Evolutionary conservation across 805 yeast species (phyloP).

Genomic region (Nakazawaea holstii): DNA sequence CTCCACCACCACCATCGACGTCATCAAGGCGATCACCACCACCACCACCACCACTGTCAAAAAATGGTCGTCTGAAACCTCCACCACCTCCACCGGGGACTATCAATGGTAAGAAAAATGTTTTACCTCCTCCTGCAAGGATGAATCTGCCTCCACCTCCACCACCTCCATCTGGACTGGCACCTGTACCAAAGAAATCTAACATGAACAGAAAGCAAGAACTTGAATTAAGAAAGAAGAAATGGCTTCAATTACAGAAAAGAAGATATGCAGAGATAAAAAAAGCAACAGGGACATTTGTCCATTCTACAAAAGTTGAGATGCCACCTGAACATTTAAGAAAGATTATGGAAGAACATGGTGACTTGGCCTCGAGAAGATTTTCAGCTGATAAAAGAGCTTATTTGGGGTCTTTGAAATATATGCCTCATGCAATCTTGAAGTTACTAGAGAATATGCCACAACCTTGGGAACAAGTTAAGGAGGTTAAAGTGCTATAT

Average conservation of each 20-base stretch:
- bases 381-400: conserved; percentile 83
- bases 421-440: conserved; percentile 91
- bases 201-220: conserved; percentile 13
- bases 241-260: conserved; percentile 65
- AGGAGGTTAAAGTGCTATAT: conserved; percentile 83
- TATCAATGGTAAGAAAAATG: conserved; percentile 7
- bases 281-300: conserved; percentile 35
- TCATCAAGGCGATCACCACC: conserved; percentile 16
- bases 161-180: conserved; percentile 22
- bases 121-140: conserved; percentile 27
- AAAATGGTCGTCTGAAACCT: conserved; percentile 15
- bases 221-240: conserved; percentile 38
- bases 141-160: conserved; percentile 16
- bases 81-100: conserved; percentile 30
- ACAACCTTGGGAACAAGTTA: conserved; percentile 92
- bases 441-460: conserved; percentile 95
- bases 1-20: conserved; percentile 27
- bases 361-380: conserved; percentile 74
- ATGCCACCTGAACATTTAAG: conserved; percentile 94
- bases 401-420: conserved; percentile 85
- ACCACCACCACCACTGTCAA: conserved; percentile 25
- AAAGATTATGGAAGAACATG: conserved; percentile 76
- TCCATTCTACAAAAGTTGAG: conserved; percentile 60
- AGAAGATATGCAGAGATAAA: conserved; percentile 37
- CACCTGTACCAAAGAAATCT: conserved; percentile 6